A percentile compares a stretch with the other conserved stretches of the same genome.
Conservation (phyloP, 257 asterid genomes). For the Solanum piurae region DNA sequence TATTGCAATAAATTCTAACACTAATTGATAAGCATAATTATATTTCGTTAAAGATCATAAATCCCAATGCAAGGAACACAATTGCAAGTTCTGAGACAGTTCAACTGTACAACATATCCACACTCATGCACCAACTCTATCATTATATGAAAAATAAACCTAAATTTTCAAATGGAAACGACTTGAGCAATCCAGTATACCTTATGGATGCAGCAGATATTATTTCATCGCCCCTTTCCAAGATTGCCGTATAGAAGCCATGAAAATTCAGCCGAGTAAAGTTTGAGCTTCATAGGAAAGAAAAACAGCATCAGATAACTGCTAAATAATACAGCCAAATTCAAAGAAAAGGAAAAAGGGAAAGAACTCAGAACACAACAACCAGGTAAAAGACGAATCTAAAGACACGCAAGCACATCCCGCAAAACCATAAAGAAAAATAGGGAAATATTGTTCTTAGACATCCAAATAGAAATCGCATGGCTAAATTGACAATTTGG, state of each 20-base stretch:
- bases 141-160: background rate
- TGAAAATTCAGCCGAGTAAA: slow-evolving; percentile 68
- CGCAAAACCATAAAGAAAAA: background rate
- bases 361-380: background rate
- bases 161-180: background rate
- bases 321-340: background rate
- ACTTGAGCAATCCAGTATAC: slow-evolving; percentile 16
- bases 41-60: background rate
- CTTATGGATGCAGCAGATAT: slow-evolving; percentile 85
- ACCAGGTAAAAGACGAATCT: background rate
- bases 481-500: background rate
- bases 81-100: background rate
- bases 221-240: slow-evolving; percentile 92
- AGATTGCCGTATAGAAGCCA: slow-evolving; percentile 73
- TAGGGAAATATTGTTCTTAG: background rate
- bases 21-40: background rate
- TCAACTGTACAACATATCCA: background rate
- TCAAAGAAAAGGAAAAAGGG: background rate
- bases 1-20: background rate
- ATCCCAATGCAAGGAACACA: background rate
- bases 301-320: background rate
- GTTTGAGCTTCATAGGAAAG: slow-evolving; percentile 44
- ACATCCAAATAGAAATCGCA: background rate
- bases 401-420: background rate
- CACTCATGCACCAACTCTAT: background rate